Base-by-base conservation (phyloP, 768 basidiomycete species). In the Paxillus rubicundulus region DNA sequence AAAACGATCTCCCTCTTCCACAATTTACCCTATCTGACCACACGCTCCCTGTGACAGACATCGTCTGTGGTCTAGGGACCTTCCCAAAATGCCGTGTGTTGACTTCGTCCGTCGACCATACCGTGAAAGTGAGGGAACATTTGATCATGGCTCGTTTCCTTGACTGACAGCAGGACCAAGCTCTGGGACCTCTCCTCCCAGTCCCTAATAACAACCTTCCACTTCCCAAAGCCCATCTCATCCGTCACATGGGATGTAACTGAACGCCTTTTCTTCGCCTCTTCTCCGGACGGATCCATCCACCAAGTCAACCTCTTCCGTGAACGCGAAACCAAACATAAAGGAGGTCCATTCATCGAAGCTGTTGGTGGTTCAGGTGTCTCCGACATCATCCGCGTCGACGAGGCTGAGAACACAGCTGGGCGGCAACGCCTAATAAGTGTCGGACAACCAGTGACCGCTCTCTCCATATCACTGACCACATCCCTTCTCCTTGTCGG, bases 221-320 rank as follows among this genome's bases (percentile, higher is more conserved):
- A 86, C 58, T 94, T 97, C 59, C 90, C 93, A 14, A 77, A 84
- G 50, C 80, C 89, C 1, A 84, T 95, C 32, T 72, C 80, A 5
- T 80, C 74, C 49, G 62, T 95, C 16, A 81, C 82, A 9, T 87
- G 89, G 79, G 94, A 98, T 60, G 62, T 80, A n/a, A 82, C 86
- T 0, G 96, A 98, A 72, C 82, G 95, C 21, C 74, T 87, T 44
- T 92, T 98, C 70, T 94, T 97, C 64, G 92, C 91, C 28, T 88
- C 85, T 9, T 91, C 92, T 0, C 59, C 76, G 21, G 78, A 86
- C 44, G 90, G 91, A 4, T 83, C 81, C 10, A 79, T 95, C 61
- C 82, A 89, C 69, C 87, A 90, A 66, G 80, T 89, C 58, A 86
- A 92, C 58, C 71, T 95, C 27, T 93, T 88, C 70, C 79, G 82